Conservation (phyloP, 2,329 filamentous ascomycete species). For the Pseudocercospora cruenta region DNA sequence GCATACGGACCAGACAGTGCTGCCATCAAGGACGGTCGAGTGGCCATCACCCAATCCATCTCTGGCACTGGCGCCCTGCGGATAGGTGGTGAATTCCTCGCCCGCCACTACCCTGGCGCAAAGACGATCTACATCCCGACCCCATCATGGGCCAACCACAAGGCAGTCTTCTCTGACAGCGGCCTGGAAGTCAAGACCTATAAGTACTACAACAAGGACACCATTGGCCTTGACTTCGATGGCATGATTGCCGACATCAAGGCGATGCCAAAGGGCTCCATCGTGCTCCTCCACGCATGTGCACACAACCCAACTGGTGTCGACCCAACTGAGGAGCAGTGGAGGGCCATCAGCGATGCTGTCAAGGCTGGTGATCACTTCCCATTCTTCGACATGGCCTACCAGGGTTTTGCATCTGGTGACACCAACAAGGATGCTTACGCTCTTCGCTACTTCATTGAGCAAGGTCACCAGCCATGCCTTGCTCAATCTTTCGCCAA, state of each 20-base stretch:
- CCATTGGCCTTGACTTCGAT: conserved; percentile 95
- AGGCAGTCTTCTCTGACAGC: conserved; percentile 91
- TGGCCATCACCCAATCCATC: conserved; percentile 96
- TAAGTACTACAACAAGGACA: conserved; percentile 98
- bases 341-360: conserved; percentile 84
- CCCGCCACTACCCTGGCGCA: conserved; percentile 84
- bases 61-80: conserved; percentile 95
- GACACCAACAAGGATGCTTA: conserved; percentile 92
- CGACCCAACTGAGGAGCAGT: conserved; percentile 89
- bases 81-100: conserved; percentile 90
- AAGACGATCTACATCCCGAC: conserved; percentile 97
- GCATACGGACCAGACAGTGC: conserved; percentile 84
- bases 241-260: conserved; percentile 91
- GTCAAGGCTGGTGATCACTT: conserved; percentile 87
- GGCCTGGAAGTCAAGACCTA: conserved; percentile 92
- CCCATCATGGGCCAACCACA: conserved; percentile 98
- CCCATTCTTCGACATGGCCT: conserved; percentile 99
- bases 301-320: conserved; percentile 98
- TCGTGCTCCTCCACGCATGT: conserved; percentile 94
- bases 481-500: conserved; percentile 96
- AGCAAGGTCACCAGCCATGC: conserved; percentile 85
- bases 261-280: conserved; percentile 80
- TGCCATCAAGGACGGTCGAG: conserved; percentile 71
- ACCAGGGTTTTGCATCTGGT: conserved; percentile 95
- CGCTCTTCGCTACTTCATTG: conserved; percentile 88